phyloP scores from a whole-genome alignment of 73 alveolate genomes.

The Paramecium bursaria region DNA sequence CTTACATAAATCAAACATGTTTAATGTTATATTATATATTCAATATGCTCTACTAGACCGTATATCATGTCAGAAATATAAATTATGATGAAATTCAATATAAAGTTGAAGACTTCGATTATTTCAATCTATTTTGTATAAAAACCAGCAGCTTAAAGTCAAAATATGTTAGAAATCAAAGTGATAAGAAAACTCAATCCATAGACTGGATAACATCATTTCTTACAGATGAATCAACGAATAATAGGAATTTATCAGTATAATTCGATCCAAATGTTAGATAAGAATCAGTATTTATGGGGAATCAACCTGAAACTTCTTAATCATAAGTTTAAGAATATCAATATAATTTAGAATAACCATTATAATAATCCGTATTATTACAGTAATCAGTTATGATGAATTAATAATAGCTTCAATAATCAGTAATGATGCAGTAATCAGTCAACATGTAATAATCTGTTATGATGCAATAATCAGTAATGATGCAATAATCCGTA shows the following conservation, averaged over 20 bases:
- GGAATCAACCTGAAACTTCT: too few relatives aligned
- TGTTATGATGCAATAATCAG: neutral
- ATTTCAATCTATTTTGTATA: constrained; percentile 19
- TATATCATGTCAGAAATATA: constrained; percentile 9
- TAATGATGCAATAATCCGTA: too few relatives aligned
- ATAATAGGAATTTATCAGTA: too few relatives aligned
- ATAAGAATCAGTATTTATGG: too few relatives aligned
- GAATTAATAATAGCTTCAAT: neutral
- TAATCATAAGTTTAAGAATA: too few relatives aligned
- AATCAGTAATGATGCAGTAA: constrained; percentile 17
- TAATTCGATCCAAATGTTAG: too few relatives aligned
- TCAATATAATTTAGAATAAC: neutral
- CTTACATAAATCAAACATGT: neutral
- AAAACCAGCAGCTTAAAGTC: constrained; percentile 6
- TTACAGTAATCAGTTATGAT: neutral
- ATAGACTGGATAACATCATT: too few relatives aligned
- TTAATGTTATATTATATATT: constrained; percentile 15
- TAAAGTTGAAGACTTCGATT: too few relatives aligned
- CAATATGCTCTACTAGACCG: constrained; percentile 22
- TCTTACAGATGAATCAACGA: too few relatives aligned
- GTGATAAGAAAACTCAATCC: too few relatives aligned
- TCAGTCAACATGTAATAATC: neutral
- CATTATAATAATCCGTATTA: constrained; percentile 12
- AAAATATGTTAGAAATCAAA: constrained; percentile 5
- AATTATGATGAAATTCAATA: too few relatives aligned